Percentiles rank a stretch among this genome's conserved stretches.
These are phyloP conservation scores for Urtica urens DNA, from an alignment of 306 rosid species.

Conservation along the genomic window DNA sequence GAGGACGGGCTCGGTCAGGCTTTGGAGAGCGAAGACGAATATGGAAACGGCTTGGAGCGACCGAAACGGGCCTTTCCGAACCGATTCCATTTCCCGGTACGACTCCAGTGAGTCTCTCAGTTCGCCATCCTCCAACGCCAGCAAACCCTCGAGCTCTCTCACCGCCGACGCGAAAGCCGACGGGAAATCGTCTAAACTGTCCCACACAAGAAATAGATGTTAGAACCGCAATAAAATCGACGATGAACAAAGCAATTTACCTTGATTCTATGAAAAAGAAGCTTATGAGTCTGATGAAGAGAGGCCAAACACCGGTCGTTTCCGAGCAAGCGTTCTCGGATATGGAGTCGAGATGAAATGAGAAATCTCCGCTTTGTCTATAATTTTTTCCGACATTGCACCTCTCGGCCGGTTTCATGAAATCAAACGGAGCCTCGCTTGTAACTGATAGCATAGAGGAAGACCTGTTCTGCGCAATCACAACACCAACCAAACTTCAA, in stretches of 20 bases:
- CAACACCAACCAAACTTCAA: slow-evolving; percentile 25
- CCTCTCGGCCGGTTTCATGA: slow-evolving; percentile 33
- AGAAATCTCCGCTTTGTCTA: slow-evolving; percentile 18
- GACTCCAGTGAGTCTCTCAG: slow-evolving; percentile 52
- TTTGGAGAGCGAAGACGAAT: slow-evolving; percentile 49
- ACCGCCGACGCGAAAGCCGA: slow-evolving; percentile 44
- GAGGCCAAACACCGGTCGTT: slow-evolving; percentile 50
- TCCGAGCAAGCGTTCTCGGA: slow-evolving; percentile 16
- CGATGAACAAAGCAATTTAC: slow-evolving; percentile 26
- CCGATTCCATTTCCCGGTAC: slow-evolving; percentile 51
- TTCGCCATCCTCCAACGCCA: slow-evolving; percentile 54
- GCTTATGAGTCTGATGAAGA: slow-evolving; percentile 53
- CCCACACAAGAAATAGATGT: background rate
- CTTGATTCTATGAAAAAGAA: slow-evolving; percentile 70
- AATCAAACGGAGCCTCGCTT: slow-evolving; percentile 29
- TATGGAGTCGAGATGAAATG: slow-evolving; percentile 18
- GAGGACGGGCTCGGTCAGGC: slow-evolving; percentile 25
- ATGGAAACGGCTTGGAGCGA: slow-evolving; percentile 58
- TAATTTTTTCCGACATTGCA: slow-evolving; percentile 15
- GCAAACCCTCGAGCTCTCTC: slow-evolving; percentile 49
- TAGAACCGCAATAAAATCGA: background rate
- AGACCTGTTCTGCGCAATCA: slow-evolving; percentile 70
- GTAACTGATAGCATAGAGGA: slow-evolving; percentile 33
- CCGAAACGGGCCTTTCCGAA: slow-evolving; percentile 74
- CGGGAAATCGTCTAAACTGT: slow-evolving; percentile 63